Evolutionary conservation across 768 basidiomycete species (phyloP), one percentile per base, ranked within the genome.

Genomic region (Mycena metata): DNA sequence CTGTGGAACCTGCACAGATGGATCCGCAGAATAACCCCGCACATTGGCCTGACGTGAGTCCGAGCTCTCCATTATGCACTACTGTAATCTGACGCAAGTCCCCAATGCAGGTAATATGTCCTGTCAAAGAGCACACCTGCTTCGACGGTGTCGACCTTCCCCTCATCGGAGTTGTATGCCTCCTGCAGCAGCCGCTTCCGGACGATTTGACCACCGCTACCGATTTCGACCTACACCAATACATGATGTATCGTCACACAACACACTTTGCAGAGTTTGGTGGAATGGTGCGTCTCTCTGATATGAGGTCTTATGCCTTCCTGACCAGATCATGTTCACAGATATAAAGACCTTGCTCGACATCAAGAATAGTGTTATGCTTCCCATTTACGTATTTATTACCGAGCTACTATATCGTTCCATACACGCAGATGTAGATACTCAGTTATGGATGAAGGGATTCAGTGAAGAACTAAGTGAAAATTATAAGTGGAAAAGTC

Each of bases 161-260:
- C 3, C 21, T 62, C 3, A 2, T 10, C n/a, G 41, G 23, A 3
- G 17, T 52, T 10, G 8, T 16, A 5, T 5, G 5, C 2, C 50
- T 62, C 17, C 24, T 62, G 12, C 10, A 26, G 15, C 24, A 62
- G 24, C 41, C 39, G 9, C 23, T 62, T 9, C 60, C 60, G 5
- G 41, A 30, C 13, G 39, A 62, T 39, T 12, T 9, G 7, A 57
- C 55, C 7, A 30, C 35, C 15, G 13, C n/a, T 0, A 62, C 60
- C 3, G 60, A 62, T 33, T 62, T 62, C 23, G 60, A 62, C 33
- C 36, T 50, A 2, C 51, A 52, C 12, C 60, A 62, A 39, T 62
- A 62, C 15, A 23, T 51, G 11, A 50, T 62, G 49, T 62, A 42
- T 11, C 35, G 60, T 5, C 60, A 49, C 6, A 12, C n/a, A 16